Conservation (phyloP, 805 yeast genomes). For the Blastobotrys peoriensis region DNA sequence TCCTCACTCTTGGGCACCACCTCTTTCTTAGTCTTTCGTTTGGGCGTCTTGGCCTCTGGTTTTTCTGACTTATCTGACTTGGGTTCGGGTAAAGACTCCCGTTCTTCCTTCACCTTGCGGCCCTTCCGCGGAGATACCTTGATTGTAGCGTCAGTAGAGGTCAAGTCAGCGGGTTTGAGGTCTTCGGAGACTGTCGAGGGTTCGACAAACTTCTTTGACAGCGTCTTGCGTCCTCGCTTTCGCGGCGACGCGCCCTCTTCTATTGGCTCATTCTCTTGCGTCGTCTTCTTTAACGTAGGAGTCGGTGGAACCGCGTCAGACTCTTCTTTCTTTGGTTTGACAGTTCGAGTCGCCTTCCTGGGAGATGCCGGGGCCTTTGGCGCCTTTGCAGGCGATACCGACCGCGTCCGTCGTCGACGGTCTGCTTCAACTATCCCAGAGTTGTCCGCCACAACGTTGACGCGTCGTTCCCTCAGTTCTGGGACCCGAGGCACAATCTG, state of each 20-base stretch:
- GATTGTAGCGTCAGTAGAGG: slow-evolving; percentile 8
- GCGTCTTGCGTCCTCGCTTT: slow-evolving; percentile 12
- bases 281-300: not conserved
- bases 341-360: slow-evolving; percentile 3
- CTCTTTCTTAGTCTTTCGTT: slow-evolving; percentile 3
- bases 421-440: slow-evolving; percentile 37
- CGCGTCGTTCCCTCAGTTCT: slow-evolving; percentile 32
- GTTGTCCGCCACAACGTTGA: slow-evolving; percentile 31
- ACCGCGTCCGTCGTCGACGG: slow-evolving; percentile 12
- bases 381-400: slow-evolving; percentile 12
- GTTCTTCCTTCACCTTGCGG: slow-evolving; percentile 2
- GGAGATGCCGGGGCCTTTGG: slow-evolving; percentile 1
- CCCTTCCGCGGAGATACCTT: slow-evolving; percentile 10
- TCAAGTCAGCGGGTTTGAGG: not conserved
- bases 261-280: slow-evolving; percentile 6
- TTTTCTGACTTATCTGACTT: slow-evolving; percentile 1
- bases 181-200: slow-evolving; percentile 6
- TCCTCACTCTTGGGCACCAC: slow-evolving; percentile 6
- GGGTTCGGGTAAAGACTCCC: not conserved
- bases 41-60: slow-evolving; percentile 5
- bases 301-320: slow-evolving; percentile 3
- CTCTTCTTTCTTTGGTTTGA: slow-evolving; percentile 6
- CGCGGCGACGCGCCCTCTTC: slow-evolving; percentile 11
- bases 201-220: slow-evolving; percentile 12
- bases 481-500: slow-evolving; percentile 47